phyloP scores from a whole-genome alignment of 176 grass and related monocot species.

The Microstegium vimineum region DNA sequence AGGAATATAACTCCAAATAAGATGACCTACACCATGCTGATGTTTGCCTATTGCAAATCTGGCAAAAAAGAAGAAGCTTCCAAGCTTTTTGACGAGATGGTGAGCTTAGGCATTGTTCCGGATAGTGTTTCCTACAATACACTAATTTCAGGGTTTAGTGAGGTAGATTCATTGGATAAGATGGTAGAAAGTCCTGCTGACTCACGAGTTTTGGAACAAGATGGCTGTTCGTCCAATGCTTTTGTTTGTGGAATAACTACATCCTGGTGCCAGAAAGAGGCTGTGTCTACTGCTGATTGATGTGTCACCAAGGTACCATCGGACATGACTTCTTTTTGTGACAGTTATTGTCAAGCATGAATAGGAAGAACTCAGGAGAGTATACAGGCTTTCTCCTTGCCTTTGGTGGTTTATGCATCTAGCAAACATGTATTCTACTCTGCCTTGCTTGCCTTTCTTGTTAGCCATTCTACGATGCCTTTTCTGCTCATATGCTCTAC shows the following conservation, averaged over 20 bases:
- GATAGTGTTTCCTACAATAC: constrained; percentile 66
- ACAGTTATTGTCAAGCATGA: constrained; percentile 2
- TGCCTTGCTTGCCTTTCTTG: neutral
- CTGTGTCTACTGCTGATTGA: constrained; percentile 41
- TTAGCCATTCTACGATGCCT: neutral
- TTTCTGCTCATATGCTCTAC: neutral
- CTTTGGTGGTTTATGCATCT: constrained; percentile 16
- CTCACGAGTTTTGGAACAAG: constrained; percentile 35
- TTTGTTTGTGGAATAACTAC: constrained; percentile 62
- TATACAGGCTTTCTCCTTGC: neutral
- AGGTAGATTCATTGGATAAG: constrained; percentile 47
- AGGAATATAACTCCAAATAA: constrained; percentile 74
- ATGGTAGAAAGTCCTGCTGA: constrained; percentile 38
- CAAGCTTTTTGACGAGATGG: constrained; percentile 77
- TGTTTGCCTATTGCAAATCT: constrained; percentile 72
- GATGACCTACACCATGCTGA: constrained; percentile 75
- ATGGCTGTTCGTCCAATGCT: constrained; percentile 45
- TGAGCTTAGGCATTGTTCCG: constrained; percentile 58
- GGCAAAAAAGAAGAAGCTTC: constrained; percentile 57
- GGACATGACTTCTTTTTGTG: constrained; percentile 2
- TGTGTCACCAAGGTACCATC: constrained; percentile 31
- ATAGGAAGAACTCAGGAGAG: neutral
- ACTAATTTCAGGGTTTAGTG: constrained; percentile 48
- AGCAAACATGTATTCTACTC: neutral
- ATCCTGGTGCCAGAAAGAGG: constrained; percentile 45